Evolutionary conservation across 768 basidiomycete genomes (phyloP).

Genomic region (Pleurotus salmoneostramineus): DNA sequence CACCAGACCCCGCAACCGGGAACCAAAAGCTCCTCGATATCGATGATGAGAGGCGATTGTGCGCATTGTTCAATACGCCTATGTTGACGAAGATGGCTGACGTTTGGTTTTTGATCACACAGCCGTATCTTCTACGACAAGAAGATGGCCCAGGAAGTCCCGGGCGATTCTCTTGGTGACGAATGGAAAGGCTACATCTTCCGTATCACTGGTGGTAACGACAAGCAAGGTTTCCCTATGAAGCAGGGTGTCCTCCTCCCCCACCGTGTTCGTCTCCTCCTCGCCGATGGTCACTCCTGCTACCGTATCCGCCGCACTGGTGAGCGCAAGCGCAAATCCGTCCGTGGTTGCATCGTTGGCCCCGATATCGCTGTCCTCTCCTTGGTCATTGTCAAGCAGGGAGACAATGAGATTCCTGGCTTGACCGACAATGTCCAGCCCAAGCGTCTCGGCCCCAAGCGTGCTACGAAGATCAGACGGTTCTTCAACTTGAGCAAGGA

Average conservation of each 20-base stretch:
- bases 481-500: conserved; percentile 99
- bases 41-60: conserved; percentile 89
- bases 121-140: conserved; percentile 97
- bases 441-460: conserved; percentile 95
- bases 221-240: conserved; percentile 99
- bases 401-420: conserved; percentile 84
- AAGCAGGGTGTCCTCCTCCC: conserved; percentile 98
- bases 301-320: conserved; percentile 89
- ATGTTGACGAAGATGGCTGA: background rate
- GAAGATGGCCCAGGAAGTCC: conserved; percentile 93
- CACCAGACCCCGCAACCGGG: conserved; percentile 89
- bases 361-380: conserved; percentile 95
- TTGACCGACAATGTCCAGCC: conserved; percentile 90
- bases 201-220: conserved; percentile 97
- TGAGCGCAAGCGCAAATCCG: conserved; percentile 98
- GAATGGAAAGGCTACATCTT: conserved; percentile 97
- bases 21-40: conserved; percentile 94
- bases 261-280: conserved; percentile 89
- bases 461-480: conserved; percentile 92
- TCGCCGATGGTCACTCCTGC: conserved; percentile 96
- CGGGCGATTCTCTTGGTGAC: conserved; percentile 86
- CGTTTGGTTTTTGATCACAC: conserved; percentile 1
- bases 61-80: conserved; percentile 19
- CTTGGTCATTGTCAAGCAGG: conserved; percentile 94
- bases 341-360: conserved; percentile 97